Conservation (phyloP, 164 flowering plant species). For the Vitis cinerea region DNA sequence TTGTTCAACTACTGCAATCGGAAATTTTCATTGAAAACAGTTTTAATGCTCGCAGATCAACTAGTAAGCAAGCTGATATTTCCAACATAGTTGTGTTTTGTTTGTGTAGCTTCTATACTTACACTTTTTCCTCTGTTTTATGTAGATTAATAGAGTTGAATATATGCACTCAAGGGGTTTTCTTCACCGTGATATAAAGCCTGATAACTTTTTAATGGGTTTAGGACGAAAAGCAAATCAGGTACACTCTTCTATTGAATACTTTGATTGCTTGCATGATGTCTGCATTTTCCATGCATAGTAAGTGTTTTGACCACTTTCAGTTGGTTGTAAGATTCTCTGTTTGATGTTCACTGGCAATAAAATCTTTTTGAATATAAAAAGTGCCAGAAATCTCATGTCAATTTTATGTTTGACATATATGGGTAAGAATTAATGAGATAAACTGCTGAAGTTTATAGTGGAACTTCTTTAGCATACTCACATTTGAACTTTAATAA, state of each 20-base stretch:
- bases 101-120: neutral
- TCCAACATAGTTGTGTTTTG: neutral
- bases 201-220: conserved; percentile 79
- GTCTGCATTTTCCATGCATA: neutral
- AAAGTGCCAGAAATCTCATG: too few species aligned
- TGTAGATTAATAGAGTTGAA: conserved; percentile 65
- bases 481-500: too few species aligned
- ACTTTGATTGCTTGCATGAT: neutral
- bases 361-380: too few species aligned
- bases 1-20: conserved; percentile 62
- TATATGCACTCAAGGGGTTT: conserved; percentile 75
- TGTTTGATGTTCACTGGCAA: too few species aligned
- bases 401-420: too few species aligned
- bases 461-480: too few species aligned
- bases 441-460: too few species aligned
- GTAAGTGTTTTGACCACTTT: neutral
- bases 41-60: conserved; percentile 74
- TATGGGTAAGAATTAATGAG: too few species aligned
- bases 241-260: conserved; percentile 22
- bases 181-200: conserved; percentile 80
- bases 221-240: conserved; percentile 75
- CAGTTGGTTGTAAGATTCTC: too few species aligned
- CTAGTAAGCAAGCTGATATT: conserved; percentile 37
- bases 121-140: neutral
- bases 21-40: conserved; percentile 63